phyloP scores from a whole-genome alignment of 73 alveolate genomes.

The Uronychia setigera region DNA sequence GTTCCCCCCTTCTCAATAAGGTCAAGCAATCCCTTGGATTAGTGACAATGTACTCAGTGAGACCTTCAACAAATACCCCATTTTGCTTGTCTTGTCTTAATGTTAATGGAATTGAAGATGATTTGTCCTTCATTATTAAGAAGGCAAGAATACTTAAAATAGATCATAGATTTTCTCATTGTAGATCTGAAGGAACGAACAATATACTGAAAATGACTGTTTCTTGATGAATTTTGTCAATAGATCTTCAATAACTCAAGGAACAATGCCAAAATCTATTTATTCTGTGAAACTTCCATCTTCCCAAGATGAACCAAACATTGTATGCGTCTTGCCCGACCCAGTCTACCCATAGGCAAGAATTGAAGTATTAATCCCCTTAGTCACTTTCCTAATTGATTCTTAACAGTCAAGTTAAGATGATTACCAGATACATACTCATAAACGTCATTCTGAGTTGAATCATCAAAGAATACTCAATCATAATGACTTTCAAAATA shows the following conservation, averaged over 20 bases:
- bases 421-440: constrained; percentile 28
- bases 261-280: constrained; percentile 53
- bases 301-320: constrained; percentile 47
- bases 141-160: constrained; percentile 41
- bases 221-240: constrained; percentile 2
- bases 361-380: constrained; percentile 55
- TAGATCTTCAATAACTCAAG: constrained; percentile 46
- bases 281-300: constrained; percentile 2
- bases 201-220: constrained; percentile 30
- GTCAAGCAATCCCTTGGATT: constrained; percentile 34
- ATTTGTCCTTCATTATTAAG: neutral
- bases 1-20: constrained; percentile 32
- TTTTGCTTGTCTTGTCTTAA: constrained; percentile 6
- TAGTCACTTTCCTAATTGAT: constrained; percentile 27
- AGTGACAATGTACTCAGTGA: constrained; percentile 44
- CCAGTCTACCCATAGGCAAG: constrained; percentile 74
- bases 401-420: constrained; percentile 3
- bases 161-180: constrained; percentile 68
- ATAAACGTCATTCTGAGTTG: constrained; percentile 38
- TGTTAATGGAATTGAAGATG: constrained; percentile 2
- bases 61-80: constrained; percentile 56
- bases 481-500: no score
- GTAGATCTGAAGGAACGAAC: constrained; percentile 81
- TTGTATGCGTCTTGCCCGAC: constrained; percentile 71
- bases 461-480: no score